These are phyloP conservation scores for Fusarium tanahbumbuense DNA, from an alignment of 2,329 filamentous ascomycete species.

Conservation along the genomic window DNA sequence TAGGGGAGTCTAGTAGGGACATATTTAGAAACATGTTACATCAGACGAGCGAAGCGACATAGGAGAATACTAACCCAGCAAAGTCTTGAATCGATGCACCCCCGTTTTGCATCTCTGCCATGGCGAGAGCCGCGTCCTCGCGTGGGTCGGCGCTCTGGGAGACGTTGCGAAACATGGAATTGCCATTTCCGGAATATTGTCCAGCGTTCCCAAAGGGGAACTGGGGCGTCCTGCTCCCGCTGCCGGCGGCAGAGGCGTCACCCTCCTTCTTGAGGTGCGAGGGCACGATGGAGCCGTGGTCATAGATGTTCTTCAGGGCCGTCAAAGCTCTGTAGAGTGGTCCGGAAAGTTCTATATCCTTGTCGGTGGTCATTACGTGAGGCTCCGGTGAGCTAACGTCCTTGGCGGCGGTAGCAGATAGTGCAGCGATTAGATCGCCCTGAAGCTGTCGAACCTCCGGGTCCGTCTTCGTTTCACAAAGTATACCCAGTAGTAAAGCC, in stretches of 20 bases:
- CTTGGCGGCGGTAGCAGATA: conserved; percentile 73
- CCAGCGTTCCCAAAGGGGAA: conserved; percentile 43
- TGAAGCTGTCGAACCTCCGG: conserved; percentile 72
- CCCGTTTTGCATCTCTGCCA: conserved; percentile 73
- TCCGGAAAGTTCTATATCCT: conserved; percentile 71
- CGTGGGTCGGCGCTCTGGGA: conserved; percentile 61
- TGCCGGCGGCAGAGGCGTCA: conserved; percentile 58
- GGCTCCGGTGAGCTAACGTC: conserved; percentile 66
- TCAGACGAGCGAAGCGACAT: neutral
- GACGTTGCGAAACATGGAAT: conserved; percentile 44
- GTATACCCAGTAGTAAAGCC: conserved; percentile 71
- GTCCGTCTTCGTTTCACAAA: conserved; percentile 72
- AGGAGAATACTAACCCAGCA: conserved; percentile 49
- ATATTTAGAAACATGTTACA: conserved; percentile 29
- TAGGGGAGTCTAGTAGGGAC: conserved; percentile 51
- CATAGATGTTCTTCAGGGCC: conserved; percentile 73
- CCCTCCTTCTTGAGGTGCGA: conserved; percentile 62
- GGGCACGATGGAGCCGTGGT: conserved; percentile 69
- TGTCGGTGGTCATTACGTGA: conserved; percentile 66
- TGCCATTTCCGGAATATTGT: conserved; percentile 40
- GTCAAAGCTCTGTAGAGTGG: conserved; percentile 70
- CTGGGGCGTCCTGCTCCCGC: conserved; percentile 59
- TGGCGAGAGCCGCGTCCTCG: conserved; percentile 71
- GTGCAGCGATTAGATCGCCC: conserved; percentile 71
- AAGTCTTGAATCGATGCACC: conserved; percentile 61